phyloP scores from a whole-genome alignment of 1,284 basidiomycete species.

The Grifola frondosa region DNA sequence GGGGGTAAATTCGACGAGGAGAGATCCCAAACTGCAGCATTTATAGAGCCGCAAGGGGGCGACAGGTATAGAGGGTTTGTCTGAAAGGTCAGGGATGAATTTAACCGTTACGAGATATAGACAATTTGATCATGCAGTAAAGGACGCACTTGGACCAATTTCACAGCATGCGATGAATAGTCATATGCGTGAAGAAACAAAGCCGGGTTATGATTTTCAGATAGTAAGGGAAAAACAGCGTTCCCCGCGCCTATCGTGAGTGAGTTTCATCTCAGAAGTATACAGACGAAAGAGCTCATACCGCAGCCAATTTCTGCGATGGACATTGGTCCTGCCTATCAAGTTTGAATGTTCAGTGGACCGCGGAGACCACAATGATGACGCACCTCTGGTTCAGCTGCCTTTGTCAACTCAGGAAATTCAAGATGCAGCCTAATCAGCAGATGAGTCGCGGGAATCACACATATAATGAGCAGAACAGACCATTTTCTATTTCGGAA shows the following conservation, averaged over 20 bases:
- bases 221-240: conserved; percentile 87
- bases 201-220: conserved; percentile 79
- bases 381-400: conserved; percentile 65
- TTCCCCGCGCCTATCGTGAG: conserved; percentile 78
- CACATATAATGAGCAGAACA: neutral
- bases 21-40: conserved; percentile 91
- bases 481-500: conserved; percentile 91
- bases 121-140: neutral
- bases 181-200: conserved; percentile 83
- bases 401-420: conserved; percentile 81
- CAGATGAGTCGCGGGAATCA: neutral
- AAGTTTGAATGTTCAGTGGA: conserved; percentile 8
- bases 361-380: conserved; percentile 10
- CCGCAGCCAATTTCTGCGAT: conserved; percentile 89
- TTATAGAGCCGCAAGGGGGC: conserved; percentile 70
- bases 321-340: conserved; percentile 71
- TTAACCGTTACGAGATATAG: neutral
- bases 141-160: conserved; percentile 76
- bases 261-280: neutral
- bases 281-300: conserved; percentile 30
- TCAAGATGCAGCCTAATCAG: conserved; percentile 79
- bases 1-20: conserved; percentile 68
- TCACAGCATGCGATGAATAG: conserved; percentile 87
- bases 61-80: conserved; percentile 70
- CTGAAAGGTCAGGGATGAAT: conserved; percentile 30